phyloP scores from a whole-genome alignment of 257 asterid species.

The Craterostigma plantagineum region DNA sequence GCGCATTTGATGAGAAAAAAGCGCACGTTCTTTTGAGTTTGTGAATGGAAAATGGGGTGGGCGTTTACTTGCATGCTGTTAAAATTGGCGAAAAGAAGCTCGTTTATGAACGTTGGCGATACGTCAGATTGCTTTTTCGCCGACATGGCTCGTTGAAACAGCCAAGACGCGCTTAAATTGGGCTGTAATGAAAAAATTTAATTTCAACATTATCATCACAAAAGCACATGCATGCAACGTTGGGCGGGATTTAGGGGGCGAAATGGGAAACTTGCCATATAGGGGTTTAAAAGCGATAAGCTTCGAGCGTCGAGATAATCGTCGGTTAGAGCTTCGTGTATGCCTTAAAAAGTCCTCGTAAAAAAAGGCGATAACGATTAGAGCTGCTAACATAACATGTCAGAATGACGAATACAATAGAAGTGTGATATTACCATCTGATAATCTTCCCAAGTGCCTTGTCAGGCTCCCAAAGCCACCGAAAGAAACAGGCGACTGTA shows the following conservation, averaged over 20 bases:
- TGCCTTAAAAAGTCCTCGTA: constrained; percentile 40
- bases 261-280: too few species aligned
- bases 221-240: too few species aligned
- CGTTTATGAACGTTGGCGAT: constrained; percentile 57
- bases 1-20: too few species aligned
- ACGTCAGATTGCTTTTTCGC: constrained; percentile 54
- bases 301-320: constrained; percentile 53
- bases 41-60: too few species aligned
- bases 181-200: constrained; percentile 69
- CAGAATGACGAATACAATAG: too few species aligned
- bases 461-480: constrained; percentile 99
- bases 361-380: not conserved
- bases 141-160: constrained; percentile 96
- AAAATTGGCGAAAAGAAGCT: constrained; percentile 70
- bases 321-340: constrained; percentile 50
- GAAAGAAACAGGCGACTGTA: constrained; percentile 94
- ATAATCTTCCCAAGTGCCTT: constrained; percentile 75
- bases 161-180: constrained; percentile 85
- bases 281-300: constrained; percentile 72
- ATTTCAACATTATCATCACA: too few species aligned
- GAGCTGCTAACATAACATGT: not conserved
- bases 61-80: constrained; percentile 70
- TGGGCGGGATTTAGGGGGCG: too few species aligned
- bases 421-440: constrained; percentile 29
- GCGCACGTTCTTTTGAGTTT: not conserved